phyloP scores from a whole-genome alignment of 2,329 filamentous ascomycete genomes.

The Huntiella omanensis region DNA sequence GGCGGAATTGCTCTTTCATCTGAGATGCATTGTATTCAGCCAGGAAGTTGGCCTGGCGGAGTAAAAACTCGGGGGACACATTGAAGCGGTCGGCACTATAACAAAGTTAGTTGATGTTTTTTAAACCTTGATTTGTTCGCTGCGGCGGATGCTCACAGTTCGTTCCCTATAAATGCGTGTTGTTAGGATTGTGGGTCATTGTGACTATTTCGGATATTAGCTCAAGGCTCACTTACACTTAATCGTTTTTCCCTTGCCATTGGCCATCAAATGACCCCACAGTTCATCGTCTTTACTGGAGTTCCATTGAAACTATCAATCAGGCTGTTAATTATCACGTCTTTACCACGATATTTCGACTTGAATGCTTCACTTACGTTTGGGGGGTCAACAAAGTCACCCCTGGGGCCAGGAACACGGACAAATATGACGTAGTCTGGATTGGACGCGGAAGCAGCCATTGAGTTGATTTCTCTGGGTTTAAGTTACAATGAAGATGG shows the following conservation, averaged over 20 bases:
- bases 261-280: slow-evolving; percentile 76
- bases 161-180: slow-evolving; percentile 40
- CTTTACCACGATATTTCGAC: not conserved
- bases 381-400: slow-evolving; percentile 77
- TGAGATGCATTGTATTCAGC: slow-evolving; percentile 83
- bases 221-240: slow-evolving; percentile 48
- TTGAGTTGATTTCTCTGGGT: too few species aligned
- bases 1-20: slow-evolving; percentile 76
- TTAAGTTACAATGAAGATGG: slow-evolving; percentile 15
- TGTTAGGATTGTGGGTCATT: slow-evolving; percentile 13
- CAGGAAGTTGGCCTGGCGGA: slow-evolving; percentile 85
- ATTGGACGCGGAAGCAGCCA: slow-evolving; percentile 20
- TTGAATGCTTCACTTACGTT: slow-evolving; percentile 34
- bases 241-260: slow-evolving; percentile 56
- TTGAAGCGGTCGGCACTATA: slow-evolving; percentile 55
- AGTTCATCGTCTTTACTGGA: slow-evolving; percentile 67
- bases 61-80: slow-evolving; percentile 70
- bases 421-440: slow-evolving; percentile 60
- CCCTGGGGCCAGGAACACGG: slow-evolving; percentile 71
- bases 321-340: not conserved
- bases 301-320: slow-evolving; percentile 45
- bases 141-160: slow-evolving; percentile 39
- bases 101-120: not conserved
- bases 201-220: not conserved
- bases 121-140: not conserved